Percentiles rank a stretch among this genome's conserved stretches.
These are phyloP conservation scores for Colletotrichum tabaci DNA, from an alignment of 2,329 filamentous ascomycete species.

Conservation along the genomic window DNA sequence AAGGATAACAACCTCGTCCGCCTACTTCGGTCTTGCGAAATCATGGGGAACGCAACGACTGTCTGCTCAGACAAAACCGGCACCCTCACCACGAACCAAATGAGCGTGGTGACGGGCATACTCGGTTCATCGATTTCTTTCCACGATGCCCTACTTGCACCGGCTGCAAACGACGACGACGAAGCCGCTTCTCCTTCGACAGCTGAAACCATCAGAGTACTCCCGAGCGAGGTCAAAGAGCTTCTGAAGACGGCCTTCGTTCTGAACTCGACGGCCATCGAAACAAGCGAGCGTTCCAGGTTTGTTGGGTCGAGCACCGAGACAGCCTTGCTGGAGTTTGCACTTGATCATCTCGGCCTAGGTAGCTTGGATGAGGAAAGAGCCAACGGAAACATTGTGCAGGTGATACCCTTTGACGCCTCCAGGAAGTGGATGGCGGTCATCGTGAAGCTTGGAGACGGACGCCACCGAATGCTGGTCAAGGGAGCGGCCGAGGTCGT, in stretches of 20 bases:
- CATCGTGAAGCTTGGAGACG: conserved; percentile 62
- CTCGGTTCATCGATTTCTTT: conserved; percentile 56
- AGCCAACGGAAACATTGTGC: conserved; percentile 60
- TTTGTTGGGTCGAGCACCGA: conserved; percentile 71
- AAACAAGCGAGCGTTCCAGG: conserved; percentile 54
- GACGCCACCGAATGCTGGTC: conserved; percentile 65
- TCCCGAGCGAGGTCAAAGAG: conserved; percentile 48
- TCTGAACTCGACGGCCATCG: conserved; percentile 69
- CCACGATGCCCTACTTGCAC: too few species aligned
- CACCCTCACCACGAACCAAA: conserved; percentile 75
- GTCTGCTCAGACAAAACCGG: conserved; percentile 78
- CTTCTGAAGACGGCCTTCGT: conserved; percentile 59
- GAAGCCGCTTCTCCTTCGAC: too few species aligned
- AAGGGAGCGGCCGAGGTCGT: conserved; percentile 73
- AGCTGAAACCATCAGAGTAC: too few species aligned
- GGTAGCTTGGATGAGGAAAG: conserved; percentile 61
- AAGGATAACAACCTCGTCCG: conserved; percentile 75
- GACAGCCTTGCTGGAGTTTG: conserved; percentile 66
- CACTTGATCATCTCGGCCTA: conserved; percentile 64
- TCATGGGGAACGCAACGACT: conserved; percentile 76
- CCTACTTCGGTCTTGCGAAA: conserved; percentile 71
- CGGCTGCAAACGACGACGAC: too few species aligned
- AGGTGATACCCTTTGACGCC: conserved; percentile 69
- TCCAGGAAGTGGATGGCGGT: conserved; percentile 71
- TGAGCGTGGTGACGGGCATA: conserved; percentile 72